A percentile compares a stretch with the other conserved stretches of the same genome.
Conservation (phyloP, 1,284 basidiomycete genomes). For the Leccinum proximum region DNA sequence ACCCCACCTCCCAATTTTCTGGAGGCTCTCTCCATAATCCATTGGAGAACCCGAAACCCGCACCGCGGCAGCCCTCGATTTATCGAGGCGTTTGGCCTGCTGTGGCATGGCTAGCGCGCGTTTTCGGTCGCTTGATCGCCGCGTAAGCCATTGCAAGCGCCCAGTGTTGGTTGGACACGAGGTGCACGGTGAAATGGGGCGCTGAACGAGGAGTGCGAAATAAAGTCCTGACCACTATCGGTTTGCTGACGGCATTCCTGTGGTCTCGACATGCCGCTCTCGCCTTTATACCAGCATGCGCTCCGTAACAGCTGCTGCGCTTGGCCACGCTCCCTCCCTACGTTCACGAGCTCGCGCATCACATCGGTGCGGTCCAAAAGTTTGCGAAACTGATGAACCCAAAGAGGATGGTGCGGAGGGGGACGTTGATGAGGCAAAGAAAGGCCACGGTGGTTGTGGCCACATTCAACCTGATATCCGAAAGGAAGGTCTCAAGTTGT, state of each 20-base stretch:
- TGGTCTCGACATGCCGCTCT: slow-evolving; percentile 37
- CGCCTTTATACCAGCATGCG: slow-evolving; percentile 30
- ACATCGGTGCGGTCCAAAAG: slow-evolving; percentile 34
- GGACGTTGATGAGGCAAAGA: slow-evolving; percentile 75
- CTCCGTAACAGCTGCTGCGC: no score
- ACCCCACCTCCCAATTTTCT: slow-evolving; percentile 91
- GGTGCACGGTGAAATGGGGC: slow-evolving; percentile 91
- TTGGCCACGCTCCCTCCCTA: no score
- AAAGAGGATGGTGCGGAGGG: slow-evolving; percentile 80
- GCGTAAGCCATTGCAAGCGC: slow-evolving; percentile 64
- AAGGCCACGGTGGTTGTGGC: slow-evolving; percentile 95
- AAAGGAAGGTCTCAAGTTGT: slow-evolving; percentile 95
- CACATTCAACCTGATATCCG: slow-evolving; percentile 89
- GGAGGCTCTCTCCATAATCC: slow-evolving; percentile 86
- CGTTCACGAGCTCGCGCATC: no score
- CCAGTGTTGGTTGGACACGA: slow-evolving; percentile 77
- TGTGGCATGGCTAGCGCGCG: slow-evolving; percentile 66
- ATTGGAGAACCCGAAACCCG: slow-evolving; percentile 90
- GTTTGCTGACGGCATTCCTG: slow-evolving; percentile 32
- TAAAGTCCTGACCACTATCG: slow-evolving; percentile 34
- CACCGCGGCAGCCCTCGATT: slow-evolving; percentile 66
- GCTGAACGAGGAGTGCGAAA: slow-evolving; percentile 90
- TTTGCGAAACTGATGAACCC: slow-evolving; percentile 85
- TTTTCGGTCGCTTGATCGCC: slow-evolving; percentile 90
- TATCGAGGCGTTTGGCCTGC: slow-evolving; percentile 78